Conservation (phyloP, 371 early-diverging fungal genomes). For the Zancudomyces culisetae region DNA sequence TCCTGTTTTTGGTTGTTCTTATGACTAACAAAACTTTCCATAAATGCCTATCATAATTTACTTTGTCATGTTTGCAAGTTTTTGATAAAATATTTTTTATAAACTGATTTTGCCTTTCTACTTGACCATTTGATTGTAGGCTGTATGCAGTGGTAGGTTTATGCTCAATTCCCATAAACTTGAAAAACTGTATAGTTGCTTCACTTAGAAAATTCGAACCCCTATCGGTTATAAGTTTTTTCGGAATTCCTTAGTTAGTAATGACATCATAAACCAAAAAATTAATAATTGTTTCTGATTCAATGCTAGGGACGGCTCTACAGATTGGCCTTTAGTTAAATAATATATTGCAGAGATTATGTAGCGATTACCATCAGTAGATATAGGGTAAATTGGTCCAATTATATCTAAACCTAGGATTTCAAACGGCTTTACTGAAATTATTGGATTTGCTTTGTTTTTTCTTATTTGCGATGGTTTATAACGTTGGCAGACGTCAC, state of each 20-base stretch:
- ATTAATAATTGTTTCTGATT: neutral
- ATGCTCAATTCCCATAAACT: neutral
- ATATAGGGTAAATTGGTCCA: conserved; percentile 2
- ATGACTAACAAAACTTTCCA: neutral
- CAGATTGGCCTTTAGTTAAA: neutral
- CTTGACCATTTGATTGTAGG: conserved; percentile 3
- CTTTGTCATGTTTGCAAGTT: neutral
- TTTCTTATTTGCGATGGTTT: neutral
- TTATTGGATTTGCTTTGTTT: neutral
- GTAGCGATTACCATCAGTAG: neutral
- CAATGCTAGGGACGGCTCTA: conserved; percentile 1
- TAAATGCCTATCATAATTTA: neutral
- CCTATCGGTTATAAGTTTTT: conserved; percentile 1
- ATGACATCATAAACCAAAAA: conserved; percentile 2
- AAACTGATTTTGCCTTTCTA: conserved; percentile 2
- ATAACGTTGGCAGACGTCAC: neutral
- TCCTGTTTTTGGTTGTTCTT: neutral
- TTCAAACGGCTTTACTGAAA: neutral
- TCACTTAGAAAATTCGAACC: conserved; percentile 2
- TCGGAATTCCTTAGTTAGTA: neutral
- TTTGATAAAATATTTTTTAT: conserved; percentile 2
- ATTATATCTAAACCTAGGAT: conserved; percentile 2
- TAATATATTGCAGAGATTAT: conserved; percentile 3
- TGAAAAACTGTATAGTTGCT: neutral
- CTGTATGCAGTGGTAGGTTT: conserved; percentile 2